Evolutionary conservation across 768 basidiomycete genomes (phyloP), one percentile per base, ranked within the genome.

Genomic region (Pisolithus albus): DNA sequence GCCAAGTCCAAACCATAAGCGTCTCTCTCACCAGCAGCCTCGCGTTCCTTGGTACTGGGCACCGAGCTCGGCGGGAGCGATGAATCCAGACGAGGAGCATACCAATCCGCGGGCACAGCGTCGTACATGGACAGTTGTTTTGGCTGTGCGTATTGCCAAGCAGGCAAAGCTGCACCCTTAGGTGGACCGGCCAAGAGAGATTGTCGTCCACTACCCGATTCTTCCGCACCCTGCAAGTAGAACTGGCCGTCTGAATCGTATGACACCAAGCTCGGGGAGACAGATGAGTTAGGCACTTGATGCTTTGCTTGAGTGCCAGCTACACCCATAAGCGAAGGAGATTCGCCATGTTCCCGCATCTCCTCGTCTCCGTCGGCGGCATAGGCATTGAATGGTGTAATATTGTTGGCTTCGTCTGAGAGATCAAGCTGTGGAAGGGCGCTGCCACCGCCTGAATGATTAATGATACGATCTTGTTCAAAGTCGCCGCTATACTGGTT

Each of bases 401-500:
- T 43, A 28, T 47, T 8, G 49, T 70, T 70, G 15, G 46, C 59
- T 58, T 75, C 59, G 18, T 62, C 46, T 43, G 59, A 55, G 8
- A 64, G 60, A 47, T 66, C 63, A 45, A 67, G 48, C 1, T 44
- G 36, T 2, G 67, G 65, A 16, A 67, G 59, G 0, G 61, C 65
- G 37, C 57, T 59, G 15, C 61, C 64, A 4, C 59, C 58, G 26
- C 46, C 64, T 18, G 16, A 39, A 34, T 64, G 67, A 10, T 59
- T 61, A 2, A 67, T 54, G 39, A 77, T 68, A 5, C 69, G 71
- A 52, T 76, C 76, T 0, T 75, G 75, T 37, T 77, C 75, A 52
- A 77, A 77, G 64, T 76, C 68, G 46, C 76, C 76, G 50, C 77
- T 76, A 43, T 77, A 77, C 26, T 77, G 75, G 50, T 75, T 70